phyloP scores from a whole-genome alignment of 2,329 filamentous ascomycete species.

The Magnaporthales sp. region DNA sequence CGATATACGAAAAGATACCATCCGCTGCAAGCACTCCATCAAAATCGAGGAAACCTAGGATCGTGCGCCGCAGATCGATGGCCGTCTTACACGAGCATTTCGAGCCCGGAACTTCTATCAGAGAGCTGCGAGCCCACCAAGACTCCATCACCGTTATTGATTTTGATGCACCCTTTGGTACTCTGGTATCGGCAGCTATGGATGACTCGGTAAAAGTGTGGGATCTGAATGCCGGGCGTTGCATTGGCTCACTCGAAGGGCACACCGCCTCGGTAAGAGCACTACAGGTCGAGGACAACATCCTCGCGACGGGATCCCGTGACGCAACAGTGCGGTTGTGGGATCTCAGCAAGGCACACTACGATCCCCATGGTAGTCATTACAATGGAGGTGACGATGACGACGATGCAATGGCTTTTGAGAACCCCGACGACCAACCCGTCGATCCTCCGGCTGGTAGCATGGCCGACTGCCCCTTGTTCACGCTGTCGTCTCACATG shows the following conservation, averaged over 20 bases:
- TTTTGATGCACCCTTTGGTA: slow-evolving; percentile 96
- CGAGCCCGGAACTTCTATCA: slow-evolving; percentile 79
- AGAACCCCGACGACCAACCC: slow-evolving; percentile 57
- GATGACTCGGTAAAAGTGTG: slow-evolving; percentile 94
- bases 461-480: slow-evolving; percentile 85
- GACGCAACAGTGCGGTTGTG: slow-evolving; percentile 91
- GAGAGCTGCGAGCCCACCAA: slow-evolving; percentile 79
- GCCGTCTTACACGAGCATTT: slow-evolving; percentile 94
- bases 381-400: slow-evolving; percentile 52
- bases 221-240: slow-evolving; percentile 90
- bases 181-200: slow-evolving; percentile 82
- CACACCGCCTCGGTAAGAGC: slow-evolving; percentile 90
- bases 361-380: slow-evolving; percentile 56
- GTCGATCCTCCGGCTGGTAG: slow-evolving; percentile 67
- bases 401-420: slow-evolving; percentile 63
- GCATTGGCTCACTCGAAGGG: slow-evolving; percentile 84
- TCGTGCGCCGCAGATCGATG: slow-evolving; percentile 71
- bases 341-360: slow-evolving; percentile 85
- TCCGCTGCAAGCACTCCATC: slow-evolving; percentile 37
- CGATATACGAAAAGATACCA: slow-evolving; percentile 89
- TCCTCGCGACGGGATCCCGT: slow-evolving; percentile 88
- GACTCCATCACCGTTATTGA: slow-evolving; percentile 86
- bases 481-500: slow-evolving; percentile 80
- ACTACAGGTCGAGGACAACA: slow-evolving; percentile 90
- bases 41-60: slow-evolving; percentile 43